Evolutionary conservation across 2,329 filamentous ascomycete species (phyloP), one percentile per base, ranked within the genome.

Genomic region (Penicillium polonicum): DNA sequence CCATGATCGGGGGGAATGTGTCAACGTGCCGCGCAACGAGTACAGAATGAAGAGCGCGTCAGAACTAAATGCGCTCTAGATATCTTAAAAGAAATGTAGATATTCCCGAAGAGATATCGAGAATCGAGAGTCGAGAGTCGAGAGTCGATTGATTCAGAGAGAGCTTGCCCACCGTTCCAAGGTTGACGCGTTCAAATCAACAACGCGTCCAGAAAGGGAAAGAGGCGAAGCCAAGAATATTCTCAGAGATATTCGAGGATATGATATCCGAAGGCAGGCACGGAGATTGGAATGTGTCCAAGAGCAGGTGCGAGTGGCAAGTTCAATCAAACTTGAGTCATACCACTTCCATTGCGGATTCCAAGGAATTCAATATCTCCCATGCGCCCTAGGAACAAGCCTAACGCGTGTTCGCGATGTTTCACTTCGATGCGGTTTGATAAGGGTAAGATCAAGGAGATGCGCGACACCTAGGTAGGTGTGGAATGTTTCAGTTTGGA

Each of bases 1-100:
- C 77, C 78, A 80, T 80, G 54, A 59, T 65, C 48, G 54, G 53
- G 55, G 45, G 58, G 62, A 68, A 67, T 67, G 59, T 58, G 64
- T 62, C 59, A 44, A 49, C 17, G 50, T 60, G 57, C 52, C 42
- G 59, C 55, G 45, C 48, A 64, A 63, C 50, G 57, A 59, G 48
- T 54, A 35, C 46, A 65, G 60, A 64, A 65, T 62, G 57, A 60
- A 41, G 59, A 55, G 52, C 27, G 52, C 33, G 57, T 59, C 42
- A 31, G 10, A 31, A 29, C 23, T 12, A 36, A 51, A 31, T 35
- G 25, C 39, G 53, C 25, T 38, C 23, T 35, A 15, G 33, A 36
- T 17, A 52, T 29, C 27, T 19, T 15, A 13, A 39, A 39, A n/a
- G n/a, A 9, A 25, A 54, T 23, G 5, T 27, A 46, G 41, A 52